Base-by-base conservation (phyloP, 169 alveolate genomes). In the Hepatocystis sp. region DNA sequence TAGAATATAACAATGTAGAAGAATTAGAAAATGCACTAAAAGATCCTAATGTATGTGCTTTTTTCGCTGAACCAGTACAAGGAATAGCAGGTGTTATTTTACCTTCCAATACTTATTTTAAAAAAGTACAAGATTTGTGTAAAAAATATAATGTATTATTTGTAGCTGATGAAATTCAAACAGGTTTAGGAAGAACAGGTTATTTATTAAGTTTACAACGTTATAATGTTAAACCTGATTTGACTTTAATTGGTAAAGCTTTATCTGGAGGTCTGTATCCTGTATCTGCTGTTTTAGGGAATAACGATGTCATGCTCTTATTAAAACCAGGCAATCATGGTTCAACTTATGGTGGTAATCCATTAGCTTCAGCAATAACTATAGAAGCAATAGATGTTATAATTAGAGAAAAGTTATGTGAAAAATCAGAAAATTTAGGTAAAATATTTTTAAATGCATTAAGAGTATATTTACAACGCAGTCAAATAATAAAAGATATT, bases 261-360 rank as follows among this genome's bases (percentile, higher is more conserved):
- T 84, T 96, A 30, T 90, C 97, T 1, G 99, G 98, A 1, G 99
- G 99, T 8, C 84, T 91, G 51, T 67, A 93, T 66, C 99, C 99
- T n/a, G 93, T 95, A 32, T 92, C 97, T 15, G 98, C 97, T 0
- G 96, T 95, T 17, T 85, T 97, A 36, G 94, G 97, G 8, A 93
- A 95, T 64, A 91, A 93, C 66, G 94, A 92, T 44, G 91, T 97
- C n/a, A 96, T 97, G 98, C 78, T 92, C 19, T 90, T 90, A 13
- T 81, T 97, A 30, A 93, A 92, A 28, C 98, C 98, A n/a, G 98
- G 98, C 42, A 97, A 91, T 42, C 99, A 97, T 85, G 99, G 99
- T 39, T 91, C 97, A 27, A 97, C 99, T 1, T 85, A 67, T 68
- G 92, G 91, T 39, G 96, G 98, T 0, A 96, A 95, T 64, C 98